Base-by-base conservation (phyloP, 1,139 yeast genomes). In the Nakaseomyces sp. region DNA sequence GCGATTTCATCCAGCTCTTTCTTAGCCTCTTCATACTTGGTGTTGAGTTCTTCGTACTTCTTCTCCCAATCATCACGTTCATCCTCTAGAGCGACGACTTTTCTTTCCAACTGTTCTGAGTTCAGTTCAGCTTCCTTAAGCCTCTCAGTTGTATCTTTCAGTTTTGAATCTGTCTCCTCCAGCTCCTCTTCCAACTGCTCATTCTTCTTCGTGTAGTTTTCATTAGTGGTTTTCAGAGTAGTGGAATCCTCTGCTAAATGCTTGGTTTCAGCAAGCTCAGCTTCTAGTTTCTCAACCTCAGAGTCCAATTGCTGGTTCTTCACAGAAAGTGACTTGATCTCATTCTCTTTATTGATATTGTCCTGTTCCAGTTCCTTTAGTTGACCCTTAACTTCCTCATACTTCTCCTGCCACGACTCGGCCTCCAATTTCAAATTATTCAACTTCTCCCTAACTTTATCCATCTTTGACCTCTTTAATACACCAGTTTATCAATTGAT, bases 71-170 rank as follows among this genome's bases (percentile, higher is more conserved):
- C 87, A 60, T 87, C 94, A 69, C 87, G 87, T 72, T 91, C 97
- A 53, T 81, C 73, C 72, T 91, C 97, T 63, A 89, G 76, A 26
- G 95, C 85, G 46, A 87, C 77, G 49, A 91, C 95, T 72, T 85
- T 87, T 72, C 96, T 86, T 71, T 89, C 96, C 69, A 88, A 78
- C 70, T 87, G 95, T 70, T 93, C 98, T 53, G 94, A 94, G 73
- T 88, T 87, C 71, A 93, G 81, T 63, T 93, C 99, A 49, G 95
- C 81, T 66, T 87, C 95, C 69, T 96, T 87, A 67, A 89, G 78
- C 73, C 88, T 87, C 63, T 83, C 89, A 53, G 95, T 87, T 53
- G 96, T 86, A 67, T 85, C 94, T 70, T 88, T 85, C 74, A 88
- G 77, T 73, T 85, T 84, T 66, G 81, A 78, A 68, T 91, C 97